Percentiles rank a stretch among this genome's conserved stretches.
phyloP scores from a whole-genome alignment of 208 protist species.

The Trypanosomatidae sp. region DNA sequence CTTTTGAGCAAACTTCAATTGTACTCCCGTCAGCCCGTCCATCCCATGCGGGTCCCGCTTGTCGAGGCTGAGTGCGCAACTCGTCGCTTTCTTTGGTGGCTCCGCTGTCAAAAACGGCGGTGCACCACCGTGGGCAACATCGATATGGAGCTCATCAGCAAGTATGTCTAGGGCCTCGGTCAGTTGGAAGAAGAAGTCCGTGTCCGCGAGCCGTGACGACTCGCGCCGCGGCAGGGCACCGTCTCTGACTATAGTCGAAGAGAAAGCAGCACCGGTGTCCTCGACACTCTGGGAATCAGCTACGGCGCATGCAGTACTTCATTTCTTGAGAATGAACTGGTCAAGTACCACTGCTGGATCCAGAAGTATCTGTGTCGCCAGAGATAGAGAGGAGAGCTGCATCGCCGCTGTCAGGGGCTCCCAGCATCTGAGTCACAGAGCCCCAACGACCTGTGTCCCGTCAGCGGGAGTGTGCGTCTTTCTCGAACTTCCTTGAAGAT shows the following conservation, averaged over 20 bases:
- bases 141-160: conserved; percentile 19
- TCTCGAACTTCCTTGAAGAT: neutral
- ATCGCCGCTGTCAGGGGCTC: neutral
- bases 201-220: conserved; percentile 16
- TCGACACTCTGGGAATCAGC: neutral
- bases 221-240: conserved; percentile 2
- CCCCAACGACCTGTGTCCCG: neutral
- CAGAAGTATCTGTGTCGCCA: conserved; percentile 23
- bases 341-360: neutral
- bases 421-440: no score
- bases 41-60: conserved; percentile 23
- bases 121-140: neutral
- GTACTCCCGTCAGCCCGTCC: conserved; percentile 10
- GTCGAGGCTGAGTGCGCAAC: conserved; percentile 9
- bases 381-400: conserved; percentile 8
- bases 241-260: neutral
- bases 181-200: conserved; percentile 56
- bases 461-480: neutral
- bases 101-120: neutral
- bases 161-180: conserved; percentile 50
- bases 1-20: conserved; percentile 1
- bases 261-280: neutral
- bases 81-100: neutral
- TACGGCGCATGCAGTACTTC: conserved; percentile 5
- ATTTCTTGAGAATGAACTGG: neutral